A percentile compares a stretch with the other conserved stretches of the same genome.
phyloP scores from a whole-genome alignment of 139 green algal genomes.

The Desmodesmus armatus region DNA sequence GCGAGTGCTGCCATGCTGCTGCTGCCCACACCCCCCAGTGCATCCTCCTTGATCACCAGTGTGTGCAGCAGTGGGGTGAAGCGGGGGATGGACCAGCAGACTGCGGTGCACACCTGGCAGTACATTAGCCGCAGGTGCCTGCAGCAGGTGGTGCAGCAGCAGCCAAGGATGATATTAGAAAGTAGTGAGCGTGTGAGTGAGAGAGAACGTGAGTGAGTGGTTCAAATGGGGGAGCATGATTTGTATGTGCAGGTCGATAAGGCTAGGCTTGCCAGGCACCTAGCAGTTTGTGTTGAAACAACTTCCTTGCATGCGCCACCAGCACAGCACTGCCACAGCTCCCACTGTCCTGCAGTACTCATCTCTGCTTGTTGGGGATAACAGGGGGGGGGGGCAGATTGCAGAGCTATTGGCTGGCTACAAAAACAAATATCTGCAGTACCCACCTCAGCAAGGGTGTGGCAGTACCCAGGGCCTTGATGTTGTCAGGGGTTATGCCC shows the following conservation, averaged over 20 bases:
- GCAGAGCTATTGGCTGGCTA: not conserved
- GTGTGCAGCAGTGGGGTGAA: not conserved
- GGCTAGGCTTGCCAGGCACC: no score
- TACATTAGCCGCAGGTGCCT: not conserved
- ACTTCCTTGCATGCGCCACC: no score
- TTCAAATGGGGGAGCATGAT: not conserved
- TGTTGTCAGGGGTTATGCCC: not conserved
- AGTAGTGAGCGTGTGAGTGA: not conserved
- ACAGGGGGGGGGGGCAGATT: no score
- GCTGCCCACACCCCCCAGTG: conserved; percentile 11
- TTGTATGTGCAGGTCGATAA: not conserved
- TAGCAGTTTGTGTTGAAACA: no score
- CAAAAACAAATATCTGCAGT: not conserved
- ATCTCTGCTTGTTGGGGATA: no score
- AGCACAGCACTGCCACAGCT: no score
- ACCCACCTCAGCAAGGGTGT: not conserved
- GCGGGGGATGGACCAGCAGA: not conserved
- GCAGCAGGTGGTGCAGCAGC: no score
- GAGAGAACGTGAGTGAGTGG: not conserved
- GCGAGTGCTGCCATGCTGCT: conserved; percentile 17
- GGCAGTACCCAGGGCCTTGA: not conserved
- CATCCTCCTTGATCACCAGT: conserved; percentile 24
- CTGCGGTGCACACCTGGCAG: not conserved
- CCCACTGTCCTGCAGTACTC: no score
- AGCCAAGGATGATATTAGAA: no score